Base-by-base conservation (phyloP, 2,329 filamentous ascomycete genomes). In the Ceratocystis albifundus region DNA sequence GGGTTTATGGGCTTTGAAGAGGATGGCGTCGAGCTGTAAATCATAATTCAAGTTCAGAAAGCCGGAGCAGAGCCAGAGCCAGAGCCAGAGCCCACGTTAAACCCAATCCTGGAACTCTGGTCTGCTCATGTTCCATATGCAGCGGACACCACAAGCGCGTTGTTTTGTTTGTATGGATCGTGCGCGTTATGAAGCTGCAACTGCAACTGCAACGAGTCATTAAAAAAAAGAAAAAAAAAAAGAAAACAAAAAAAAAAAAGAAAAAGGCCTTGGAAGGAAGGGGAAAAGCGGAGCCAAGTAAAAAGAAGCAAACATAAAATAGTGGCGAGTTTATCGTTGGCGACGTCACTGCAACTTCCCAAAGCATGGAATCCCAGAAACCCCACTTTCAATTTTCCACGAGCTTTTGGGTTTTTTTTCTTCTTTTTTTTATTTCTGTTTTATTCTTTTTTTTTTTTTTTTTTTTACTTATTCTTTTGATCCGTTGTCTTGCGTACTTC, bases 301-400 rank as follows among this genome's bases (percentile, higher is more conserved):
- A 6, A 30, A 57, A 30, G 15, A 57, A 15, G 20, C 50, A 25
- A 4, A 10, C 10, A 17, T 15, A 57, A 10, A 57, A 57, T 22
- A 6, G 10, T n/a, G 4, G 22, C 10, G 53, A 12, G 17, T 57
- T 57, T 57, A 57, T 30, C 25, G 7, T 10, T 30, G 22, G 17
- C 53, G 53, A 57, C 53, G 53, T 57, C 53, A 57, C 53, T 57
- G 7, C 2, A 8, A 17, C 53, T 57, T 57, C 20, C 22, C 5
- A 62, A 10, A 41, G 59, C 59, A 36, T 41, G 59, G 45, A 65
- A 45, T 32, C 48, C 64, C 50, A 41, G 30, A 45, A 48, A 44
- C 61, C 20, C 41, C 61, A 20, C 36, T 48, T 63, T 25, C 41
- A 63, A 63, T 28, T 46, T 63, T 63, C n/a, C 8, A 44, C n/a